Base-by-base conservation (phyloP, 202 grass and related monocot genomes). In the Miscanthus sacchariflorus region DNA sequence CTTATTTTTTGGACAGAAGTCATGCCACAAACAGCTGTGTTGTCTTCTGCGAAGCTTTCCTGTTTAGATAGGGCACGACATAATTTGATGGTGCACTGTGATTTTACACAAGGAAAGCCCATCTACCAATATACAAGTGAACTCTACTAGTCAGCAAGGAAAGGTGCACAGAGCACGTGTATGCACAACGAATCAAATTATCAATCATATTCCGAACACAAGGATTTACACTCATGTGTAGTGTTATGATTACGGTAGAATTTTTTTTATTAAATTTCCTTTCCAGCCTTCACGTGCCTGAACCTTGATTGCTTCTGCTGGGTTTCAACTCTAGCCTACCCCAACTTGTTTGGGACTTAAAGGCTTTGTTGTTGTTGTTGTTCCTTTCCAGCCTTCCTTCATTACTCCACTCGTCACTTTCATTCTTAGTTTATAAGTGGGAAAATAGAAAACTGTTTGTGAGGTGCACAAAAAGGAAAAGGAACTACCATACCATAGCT, bases 11-110 rank as follows among this genome's bases (percentile, higher is more conserved):
- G 76, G 76, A 42, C 24, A 84, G 49, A 83, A 83, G 61, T 23
- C 23, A 79, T 33, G 42, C 18, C 58, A 54, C 48, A 74, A 85
- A 54, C 73, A 82, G 21, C 18, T 74, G 74, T 40, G 25, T 23
- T 79, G n/a, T 89, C 75, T 78, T 73, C 80, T 74, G 76, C 54
- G 64, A 91, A 84, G 43, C 68, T 87, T 68, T 87, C 87, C 84
- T 89, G 76, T 30, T 89, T 77, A 87, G 12, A 70, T 44, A 79
- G 45, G 19, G 24, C 11, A 50, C 9, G 12, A 1, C 66, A 84
- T 61, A 46, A 27, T 82, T 82, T 54, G 44, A 80, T 23, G 28
- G 7, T 64, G 40, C 15, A 12, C 68, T 64, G 25, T 86, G 52
- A 78, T 63, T 28, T 79, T 44, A 72, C 9, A 86, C 6, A 72